Percentiles rank a stretch among this genome's conserved stretches.
Evolutionary conservation across 108 stramenopile species (phyloP).

Genomic region (Skeletonema potamos): DNA sequence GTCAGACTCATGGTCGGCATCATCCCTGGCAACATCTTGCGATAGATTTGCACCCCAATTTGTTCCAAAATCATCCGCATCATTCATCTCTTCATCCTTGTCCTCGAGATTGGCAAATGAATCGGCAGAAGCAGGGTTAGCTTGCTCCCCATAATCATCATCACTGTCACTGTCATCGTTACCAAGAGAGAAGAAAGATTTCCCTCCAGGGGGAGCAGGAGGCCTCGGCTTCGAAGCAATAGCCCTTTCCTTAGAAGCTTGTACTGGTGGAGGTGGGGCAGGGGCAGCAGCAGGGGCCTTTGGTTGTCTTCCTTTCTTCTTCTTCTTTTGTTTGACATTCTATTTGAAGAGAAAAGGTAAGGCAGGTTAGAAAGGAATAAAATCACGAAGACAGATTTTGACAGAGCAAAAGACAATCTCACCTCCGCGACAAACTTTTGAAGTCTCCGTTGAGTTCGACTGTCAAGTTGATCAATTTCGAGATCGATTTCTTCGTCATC

Average conservation of each 20-base stretch:
- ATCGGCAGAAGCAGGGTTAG: constrained; percentile 4
- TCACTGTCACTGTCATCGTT: constrained; percentile 74
- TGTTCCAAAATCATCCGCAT: constrained; percentile 52
- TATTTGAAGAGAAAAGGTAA: constrained; percentile 45
- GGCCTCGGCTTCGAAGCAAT: constrained; percentile 9
- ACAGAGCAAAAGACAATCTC: constrained; percentile 44
- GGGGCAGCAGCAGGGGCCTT: constrained; percentile 41
- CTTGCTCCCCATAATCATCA: constrained; percentile 10
- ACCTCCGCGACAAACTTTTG: constrained; percentile 81
- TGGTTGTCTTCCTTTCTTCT: constrained; percentile 52
- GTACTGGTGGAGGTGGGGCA: neutral
- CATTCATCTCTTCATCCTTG: constrained; percentile 52
- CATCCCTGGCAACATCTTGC: constrained; percentile 22
- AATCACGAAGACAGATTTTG: constrained; percentile 6
- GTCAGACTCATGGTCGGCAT: constrained; percentile 34
- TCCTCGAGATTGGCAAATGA: constrained; percentile 56
- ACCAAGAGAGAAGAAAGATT: constrained; percentile 78
- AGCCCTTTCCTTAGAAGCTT: constrained; percentile 13
- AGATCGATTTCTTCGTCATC: constrained; percentile 86
- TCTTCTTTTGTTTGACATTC: constrained; percentile 42
- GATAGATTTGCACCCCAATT: constrained; percentile 67
- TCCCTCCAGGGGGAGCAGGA: constrained; percentile 29
- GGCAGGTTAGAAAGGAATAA: constrained; percentile 18
- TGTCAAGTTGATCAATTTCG: constrained; percentile 83
- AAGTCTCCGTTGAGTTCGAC: constrained; percentile 75